Evolutionary conservation across 768 basidiomycete species (phyloP).

Genomic region (Chlorophyllum brunneum): DNA sequence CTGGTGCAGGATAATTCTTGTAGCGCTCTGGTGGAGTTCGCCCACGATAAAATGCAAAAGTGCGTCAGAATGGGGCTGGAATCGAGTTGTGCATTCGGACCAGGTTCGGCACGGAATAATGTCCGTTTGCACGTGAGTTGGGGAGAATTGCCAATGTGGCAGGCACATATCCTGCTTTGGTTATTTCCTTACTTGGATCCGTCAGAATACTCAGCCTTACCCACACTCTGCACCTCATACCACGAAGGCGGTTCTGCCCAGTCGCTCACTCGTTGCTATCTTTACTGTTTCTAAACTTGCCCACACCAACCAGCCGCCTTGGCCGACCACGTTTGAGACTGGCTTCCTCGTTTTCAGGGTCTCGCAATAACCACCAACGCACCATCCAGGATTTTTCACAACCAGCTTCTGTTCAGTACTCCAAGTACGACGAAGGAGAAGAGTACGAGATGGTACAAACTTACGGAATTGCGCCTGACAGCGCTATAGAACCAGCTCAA

Average conservation of each 20-base stretch:
- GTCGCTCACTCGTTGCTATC: too few relatives aligned
- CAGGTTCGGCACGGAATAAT: background rate
- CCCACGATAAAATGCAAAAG: too few relatives aligned
- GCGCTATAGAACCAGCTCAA: constrained; percentile 24
- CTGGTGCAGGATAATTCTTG: too few relatives aligned
- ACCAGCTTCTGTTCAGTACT: background rate
- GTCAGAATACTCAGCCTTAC: too few relatives aligned
- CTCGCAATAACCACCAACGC: background rate
- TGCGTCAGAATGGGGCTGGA: too few relatives aligned
- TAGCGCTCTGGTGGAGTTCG: too few relatives aligned
- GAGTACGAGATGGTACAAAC: constrained; percentile 63
- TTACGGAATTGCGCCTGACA: constrained; percentile 55
- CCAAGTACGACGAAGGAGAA: constrained; percentile 23
- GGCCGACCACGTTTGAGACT: background rate
- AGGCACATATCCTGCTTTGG: background rate
- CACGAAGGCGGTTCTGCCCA: too few relatives aligned
- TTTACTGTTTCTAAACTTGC: too few relatives aligned
- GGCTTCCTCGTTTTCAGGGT: background rate
- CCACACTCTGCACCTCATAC: too few relatives aligned
- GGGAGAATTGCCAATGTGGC: background rate
- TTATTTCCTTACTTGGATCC: background rate
- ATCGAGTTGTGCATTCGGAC: background rate
- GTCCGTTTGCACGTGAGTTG: background rate
- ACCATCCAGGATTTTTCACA: background rate
- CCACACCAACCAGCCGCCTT: too few relatives aligned